Evolutionary conservation across 208 protist genomes (phyloP), one percentile per base, ranked within the genome.

Genomic region (Wallacemonas collosoma): DNA sequence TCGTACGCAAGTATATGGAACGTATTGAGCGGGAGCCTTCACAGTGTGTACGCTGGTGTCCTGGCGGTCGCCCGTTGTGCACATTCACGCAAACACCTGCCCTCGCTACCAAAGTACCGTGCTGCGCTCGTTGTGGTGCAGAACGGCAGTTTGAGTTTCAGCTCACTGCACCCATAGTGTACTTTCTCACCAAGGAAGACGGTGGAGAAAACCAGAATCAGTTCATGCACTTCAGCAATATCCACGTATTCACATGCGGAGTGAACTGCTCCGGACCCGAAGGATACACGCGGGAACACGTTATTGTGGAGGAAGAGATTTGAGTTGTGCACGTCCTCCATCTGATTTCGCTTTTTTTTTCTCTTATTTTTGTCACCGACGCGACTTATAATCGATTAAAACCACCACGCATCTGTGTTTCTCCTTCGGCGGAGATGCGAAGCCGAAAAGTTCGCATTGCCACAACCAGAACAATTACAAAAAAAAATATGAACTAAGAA

Each of bases 21-120:
- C 68, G 81, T 39, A 87, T 97, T 56, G 80, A 85, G 66, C 72
- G 71, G 51, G 74, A 72, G 48, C 88, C 90, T 5, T 87, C 93
- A 47, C 93, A 97, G 78, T 95, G 89, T 71, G 82, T 97, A 65
- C 86, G 93, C 38, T 97, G 93, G 90, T 89, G 85, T 67, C 86
- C 80, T n/a, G 87, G 76, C 35, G 85, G 85, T 8, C 43, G 73
- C 3, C 90, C 89, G n/a, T 39, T 78, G 50, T 69, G 35, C 26
- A 85, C 86, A 1, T 83, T 77, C 58, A 44, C 71, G 8, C 57
- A 71, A 12, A 65, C 60, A n/a, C 60, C 60, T 17, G 60, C 60
- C 7, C 43, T 65, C 6, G 63, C 77, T 8, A 65, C 77, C 40
- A 47, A 58, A 5, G 69, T 91, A 11, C 89, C 89, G 11, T 72